phyloP scores from a whole-genome alignment of 495 filamentous ascomycete species.

The Talaromyces borbonicus region DNA sequence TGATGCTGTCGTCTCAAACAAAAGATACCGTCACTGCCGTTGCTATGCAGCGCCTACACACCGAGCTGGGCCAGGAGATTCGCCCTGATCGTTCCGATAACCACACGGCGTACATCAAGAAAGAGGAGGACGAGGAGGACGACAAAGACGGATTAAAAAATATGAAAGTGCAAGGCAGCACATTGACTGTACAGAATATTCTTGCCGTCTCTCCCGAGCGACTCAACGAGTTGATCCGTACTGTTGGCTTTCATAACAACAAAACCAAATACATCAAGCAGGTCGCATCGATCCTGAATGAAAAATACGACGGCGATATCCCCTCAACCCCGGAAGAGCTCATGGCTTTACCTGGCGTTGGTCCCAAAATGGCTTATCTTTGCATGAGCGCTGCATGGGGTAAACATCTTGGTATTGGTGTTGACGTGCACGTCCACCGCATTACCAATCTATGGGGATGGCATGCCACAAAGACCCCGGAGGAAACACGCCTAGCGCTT shows the following conservation, averaged over 20 bases:
- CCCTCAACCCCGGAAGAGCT: conserved; percentile 71
- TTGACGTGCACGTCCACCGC: conserved; percentile 66
- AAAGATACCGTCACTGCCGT: conserved; percentile 89
- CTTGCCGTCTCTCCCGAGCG: conserved; percentile 56
- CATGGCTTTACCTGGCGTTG: conserved; percentile 77
- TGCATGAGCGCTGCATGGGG: conserved; percentile 69
- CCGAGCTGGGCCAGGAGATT: conserved; percentile 52
- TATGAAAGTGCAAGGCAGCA: conserved; percentile 35
- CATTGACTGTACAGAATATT: conserved; percentile 68
- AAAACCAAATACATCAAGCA: conserved; percentile 87
- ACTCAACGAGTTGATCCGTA: conserved; percentile 71
- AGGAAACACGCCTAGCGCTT: conserved; percentile 70
- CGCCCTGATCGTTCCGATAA: no score
- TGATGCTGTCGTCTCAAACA: conserved; percentile 96
- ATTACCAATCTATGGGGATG: conserved; percentile 97
- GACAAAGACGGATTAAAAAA: conserved; percentile 2
- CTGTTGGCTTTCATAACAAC: conserved; percentile 92
- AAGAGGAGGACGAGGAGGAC: conserved; percentile 12
- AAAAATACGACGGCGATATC: conserved; percentile 66
- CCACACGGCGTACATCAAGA: conserved; percentile 14
- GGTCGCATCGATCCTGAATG: conserved; percentile 60
- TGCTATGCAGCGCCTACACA: conserved; percentile 71
- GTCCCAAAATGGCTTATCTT: conserved; percentile 95
- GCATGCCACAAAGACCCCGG: conserved; percentile 74
- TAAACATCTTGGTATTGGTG: conserved; percentile 51